These are phyloP conservation scores for Rhizopus microsporus DNA, from an alignment of 371 early-diverging fungal species.

Conservation along the genomic window DNA sequence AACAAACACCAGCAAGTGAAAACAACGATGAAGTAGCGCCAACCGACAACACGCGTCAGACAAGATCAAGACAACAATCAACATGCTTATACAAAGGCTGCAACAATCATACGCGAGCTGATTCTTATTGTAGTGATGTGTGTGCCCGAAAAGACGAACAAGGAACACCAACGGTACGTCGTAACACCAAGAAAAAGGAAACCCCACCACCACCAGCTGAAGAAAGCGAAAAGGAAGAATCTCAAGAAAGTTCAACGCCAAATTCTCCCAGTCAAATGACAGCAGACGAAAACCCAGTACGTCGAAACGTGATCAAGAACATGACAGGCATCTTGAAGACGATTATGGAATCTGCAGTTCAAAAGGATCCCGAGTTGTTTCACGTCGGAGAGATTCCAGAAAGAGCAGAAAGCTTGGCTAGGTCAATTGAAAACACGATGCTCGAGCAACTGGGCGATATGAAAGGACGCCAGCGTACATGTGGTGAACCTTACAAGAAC, in stretches of 20 bases:
- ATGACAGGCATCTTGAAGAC: slow-evolving; percentile 38
- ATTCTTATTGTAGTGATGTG: slow-evolving; percentile 50
- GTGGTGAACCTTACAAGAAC: slow-evolving; percentile 69
- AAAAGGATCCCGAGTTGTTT: slow-evolving; percentile 25
- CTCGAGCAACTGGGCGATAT: slow-evolving; percentile 36
- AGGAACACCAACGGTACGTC: slow-evolving; percentile 1
- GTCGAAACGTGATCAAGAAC: slow-evolving; percentile 59
- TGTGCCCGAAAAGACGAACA: slow-evolving; percentile 30
- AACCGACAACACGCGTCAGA: slow-evolving; percentile 11
- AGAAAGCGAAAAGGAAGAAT: slow-evolving; percentile 13
- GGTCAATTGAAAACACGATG: slow-evolving; percentile 42
- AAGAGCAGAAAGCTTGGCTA: slow-evolving; percentile 30
- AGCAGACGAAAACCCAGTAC: slow-evolving; percentile 55
- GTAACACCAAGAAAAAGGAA: not conserved
- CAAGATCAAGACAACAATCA: slow-evolving; percentile 18
- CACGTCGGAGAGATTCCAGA: slow-evolving; percentile 12
- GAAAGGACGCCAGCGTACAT: slow-evolving; percentile 14
- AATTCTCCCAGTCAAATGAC: slow-evolving; percentile 31
- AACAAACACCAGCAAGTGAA: not conserved
- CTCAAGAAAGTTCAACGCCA: slow-evolving; percentile 19
- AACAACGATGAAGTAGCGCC: not conserved
- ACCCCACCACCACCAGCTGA: not conserved
- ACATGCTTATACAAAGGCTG: slow-evolving; percentile 39
- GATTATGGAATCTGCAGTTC: slow-evolving; percentile 30
- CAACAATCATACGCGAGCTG: slow-evolving; percentile 36